Evolutionary conservation across 371 early-diverging fungal genomes (phyloP), one percentile per base, ranked within the genome.

Genomic region (Phascolomyces articulosus): DNA sequence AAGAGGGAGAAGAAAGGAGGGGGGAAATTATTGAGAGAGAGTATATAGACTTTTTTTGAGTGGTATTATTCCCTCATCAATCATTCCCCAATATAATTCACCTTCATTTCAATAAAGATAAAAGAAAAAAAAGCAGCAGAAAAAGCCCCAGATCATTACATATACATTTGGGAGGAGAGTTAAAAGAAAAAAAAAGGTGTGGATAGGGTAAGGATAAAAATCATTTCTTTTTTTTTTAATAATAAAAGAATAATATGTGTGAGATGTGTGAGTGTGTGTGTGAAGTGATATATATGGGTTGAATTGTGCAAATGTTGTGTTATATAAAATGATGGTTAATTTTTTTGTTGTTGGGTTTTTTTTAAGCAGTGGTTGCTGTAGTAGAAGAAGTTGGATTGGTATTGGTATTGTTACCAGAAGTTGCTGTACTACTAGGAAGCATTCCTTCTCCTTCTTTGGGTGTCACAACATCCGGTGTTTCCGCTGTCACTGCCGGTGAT

Each of bases 381-480:
- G 56, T 55, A 20, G 53, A 20, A 7, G 49, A 9, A 18, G 53
- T 53, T 20, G 53, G 3, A 53, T n/a, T 41, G 23, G n/a, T 26
- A 20, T 28, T 53, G 23, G 3, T 53, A 20, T 28, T 53, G 23
- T 53, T 53, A 23, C 10, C 23, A 28, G 8, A 3, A 16, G 53
- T 24, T 7, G 53, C 23, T 16, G 53, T 20, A 53, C 11, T 48
- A 57, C 28, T 16, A 3, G 63, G 54, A 11, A 65, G 55, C 65
- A 64, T 40, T 54, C 20, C 34, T 38, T 64, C 69, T 4, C 64
- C 69, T 55, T 68, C 69, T 28, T 64, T 63, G 8, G 71, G 71
- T 4, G 71, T 71, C 4, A 69, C 69, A 23, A 71, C 66, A 8
- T 68, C 69, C 38, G 71, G 67, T 23, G 71, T 71, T 21, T 66